Evolutionary conservation across 176 grass and related monocot species (phyloP), one percentile per base, ranked within the genome.

Genomic region (Tuctoria greenei): DNA sequence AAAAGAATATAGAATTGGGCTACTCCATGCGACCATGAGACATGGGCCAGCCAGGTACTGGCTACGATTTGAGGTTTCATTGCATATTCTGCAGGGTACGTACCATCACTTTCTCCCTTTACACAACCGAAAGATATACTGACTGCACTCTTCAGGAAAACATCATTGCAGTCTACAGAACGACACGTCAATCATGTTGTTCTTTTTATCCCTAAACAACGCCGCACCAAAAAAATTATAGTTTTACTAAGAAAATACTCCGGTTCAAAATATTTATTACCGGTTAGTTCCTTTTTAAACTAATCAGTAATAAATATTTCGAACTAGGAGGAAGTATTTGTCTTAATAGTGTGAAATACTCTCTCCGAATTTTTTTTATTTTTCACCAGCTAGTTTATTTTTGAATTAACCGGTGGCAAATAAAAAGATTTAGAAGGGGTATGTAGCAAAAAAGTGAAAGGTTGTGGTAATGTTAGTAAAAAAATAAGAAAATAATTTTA

Each of bases 11-110:
- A 75, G 20, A 61, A 74, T 44, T 39, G 23, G 36, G 12, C n/a
- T 66, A 66, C 40, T 26, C 23, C 42, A 46, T 47, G 44, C 47
- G 73, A 36, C 42, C 41, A 64, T n/a, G 27, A 65, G 44, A 52
- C 60, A 77, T 31, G 34, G 31, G 31, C 31, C 31, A 31, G 31
- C 31, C 61, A 66, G 44, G 73, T 37, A 68, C 85, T 74, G 85
- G 25, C 37, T 57, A 50, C 81, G 92, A 94, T 86, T 86, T 94
- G 88, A 94, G 84, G 86, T 74, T 81, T 88, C 85, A 88, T 80
- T 80, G 35, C 21, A 55, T 67, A 59, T 61, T 82, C 28, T 77
- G 79, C 86, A 62, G 77, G 24, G 59, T 49, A 74, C 37, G 59
- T 49, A 74, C 37, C 26, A 50, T 65, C 79, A 62, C 73, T 81